Conservation (phyloP, 23 red algal species). For the Cyanidiococcus yangmingshanensis region DNA sequence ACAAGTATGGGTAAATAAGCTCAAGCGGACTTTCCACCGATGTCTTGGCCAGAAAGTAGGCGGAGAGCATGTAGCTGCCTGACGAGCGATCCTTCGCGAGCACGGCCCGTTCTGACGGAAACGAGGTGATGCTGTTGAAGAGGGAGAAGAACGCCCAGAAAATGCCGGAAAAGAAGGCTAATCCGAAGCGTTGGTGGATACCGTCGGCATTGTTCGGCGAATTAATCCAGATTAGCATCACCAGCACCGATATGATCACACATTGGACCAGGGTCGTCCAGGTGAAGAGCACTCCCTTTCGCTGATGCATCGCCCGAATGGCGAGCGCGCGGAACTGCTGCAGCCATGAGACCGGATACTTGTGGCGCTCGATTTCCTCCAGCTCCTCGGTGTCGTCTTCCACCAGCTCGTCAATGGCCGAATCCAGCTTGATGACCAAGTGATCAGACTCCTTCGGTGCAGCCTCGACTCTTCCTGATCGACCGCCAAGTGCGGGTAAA, state of each 20-base stretch:
- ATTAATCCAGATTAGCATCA: conserved; percentile 56
- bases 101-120: conserved; percentile 76
- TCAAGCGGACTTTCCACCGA: conserved; percentile 74
- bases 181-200: conserved; percentile 57
- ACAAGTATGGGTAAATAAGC: conserved; percentile 59
- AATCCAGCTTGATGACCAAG: background rate
- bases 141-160: conserved; percentile 74
- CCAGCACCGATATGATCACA: conserved; percentile 37
- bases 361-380: conserved; percentile 20
- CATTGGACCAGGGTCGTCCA: conserved; percentile 45
- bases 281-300: conserved; percentile 40
- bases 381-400: background rate
- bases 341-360: conserved; percentile 66
- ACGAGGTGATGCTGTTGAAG: conserved; percentile 55
- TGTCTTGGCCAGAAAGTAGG: conserved; percentile 84
- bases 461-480: background rate
- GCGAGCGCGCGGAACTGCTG: conserved; percentile 58
- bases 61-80: conserved; percentile 73
- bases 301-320: conserved; percentile 38
- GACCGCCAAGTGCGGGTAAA: background rate
- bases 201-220: conserved; percentile 35
- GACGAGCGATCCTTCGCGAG: conserved; percentile 78
- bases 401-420: background rate
- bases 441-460: background rate
- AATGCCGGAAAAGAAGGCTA: conserved; percentile 63